Evolutionary conservation across 78 protist species (phyloP).

Genomic region (Pigoraptor vietnamica): DNA sequence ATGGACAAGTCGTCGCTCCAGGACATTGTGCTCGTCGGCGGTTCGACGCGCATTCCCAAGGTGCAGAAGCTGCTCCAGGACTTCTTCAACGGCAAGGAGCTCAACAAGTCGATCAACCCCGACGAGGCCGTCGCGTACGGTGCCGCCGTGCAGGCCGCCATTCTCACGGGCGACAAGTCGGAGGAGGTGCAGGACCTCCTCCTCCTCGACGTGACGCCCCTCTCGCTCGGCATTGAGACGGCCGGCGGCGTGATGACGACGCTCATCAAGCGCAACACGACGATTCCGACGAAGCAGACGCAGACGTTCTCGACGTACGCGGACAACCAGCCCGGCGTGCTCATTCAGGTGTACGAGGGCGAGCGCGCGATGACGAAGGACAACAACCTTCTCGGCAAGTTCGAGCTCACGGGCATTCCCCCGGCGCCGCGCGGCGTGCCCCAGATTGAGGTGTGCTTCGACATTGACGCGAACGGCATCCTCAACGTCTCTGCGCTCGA

Average conservation of each 20-base stretch:
- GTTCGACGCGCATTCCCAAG: slow-evolving; percentile 98
- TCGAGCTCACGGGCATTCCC: slow-evolving; percentile 93
- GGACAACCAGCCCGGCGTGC: slow-evolving; percentile 92
- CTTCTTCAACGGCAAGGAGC: slow-evolving; percentile 95
- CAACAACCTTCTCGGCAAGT: slow-evolving; percentile 93
- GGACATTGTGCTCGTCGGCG: slow-evolving; percentile 97
- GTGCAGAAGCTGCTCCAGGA: slow-evolving; percentile 92
- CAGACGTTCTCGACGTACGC: slow-evolving; percentile 94
- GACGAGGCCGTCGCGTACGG: slow-evolving; percentile 99
- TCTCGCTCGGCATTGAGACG: slow-evolving; percentile 98
- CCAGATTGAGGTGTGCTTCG: slow-evolving; percentile 95
- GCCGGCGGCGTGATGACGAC: slow-evolving; percentile 98
- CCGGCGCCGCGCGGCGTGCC: slow-evolving; percentile 97
- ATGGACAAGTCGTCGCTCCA: slow-evolving; percentile 64
- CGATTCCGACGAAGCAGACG: slow-evolving; percentile 94
- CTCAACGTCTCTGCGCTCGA: slow-evolving; percentile 93
- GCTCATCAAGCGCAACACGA: slow-evolving; percentile 95
- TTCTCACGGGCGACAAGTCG: slow-evolving; percentile 69
- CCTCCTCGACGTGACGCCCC: slow-evolving; percentile 96
- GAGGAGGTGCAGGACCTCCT: slow-evolving; percentile 56
- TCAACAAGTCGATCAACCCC: slow-evolving; percentile 87
- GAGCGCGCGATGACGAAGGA: slow-evolving; percentile 88
- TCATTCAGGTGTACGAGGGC: slow-evolving; percentile 90
- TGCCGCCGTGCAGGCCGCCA: slow-evolving; percentile 99
- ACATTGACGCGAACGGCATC: slow-evolving; percentile 94